A percentile compares a stretch with the other conserved stretches of the same genome.
Evolutionary conservation across 2,329 filamentous ascomycete species (phyloP).

Genomic region (Achaetomium macrosporum): DNA sequence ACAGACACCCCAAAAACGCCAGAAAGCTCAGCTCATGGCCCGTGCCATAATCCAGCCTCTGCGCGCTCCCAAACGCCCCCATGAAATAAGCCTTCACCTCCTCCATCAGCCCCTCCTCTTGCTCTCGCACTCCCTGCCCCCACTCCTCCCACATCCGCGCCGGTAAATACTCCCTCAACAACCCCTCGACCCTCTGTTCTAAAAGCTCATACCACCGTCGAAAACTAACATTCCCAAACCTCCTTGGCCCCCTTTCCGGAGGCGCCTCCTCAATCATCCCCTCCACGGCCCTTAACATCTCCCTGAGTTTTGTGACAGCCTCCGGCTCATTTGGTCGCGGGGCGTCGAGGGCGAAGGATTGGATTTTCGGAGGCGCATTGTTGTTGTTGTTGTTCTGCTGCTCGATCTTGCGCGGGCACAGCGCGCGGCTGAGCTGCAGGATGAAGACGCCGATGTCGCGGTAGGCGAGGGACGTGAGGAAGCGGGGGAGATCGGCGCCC

Average conservation of each 20-base stretch:
- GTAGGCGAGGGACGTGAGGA: constrained; percentile 77
- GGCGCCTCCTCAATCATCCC: constrained; percentile 70
- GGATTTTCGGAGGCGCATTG: constrained; percentile 15
- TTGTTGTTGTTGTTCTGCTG: neutral
- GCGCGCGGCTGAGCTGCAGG: constrained; percentile 79
- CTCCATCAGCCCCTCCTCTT: constrained; percentile 27
- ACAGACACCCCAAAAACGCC: constrained; percentile 82
- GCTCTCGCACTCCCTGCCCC: neutral
- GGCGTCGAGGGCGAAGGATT: constrained; percentile 43
- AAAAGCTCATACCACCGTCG: constrained; percentile 73
- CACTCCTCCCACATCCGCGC: constrained; percentile 12
- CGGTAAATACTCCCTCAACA: constrained; percentile 55
- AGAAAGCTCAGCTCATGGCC: constrained; percentile 94
- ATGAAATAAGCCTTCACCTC: constrained; percentile 77
- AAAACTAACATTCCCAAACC: constrained; percentile 91
- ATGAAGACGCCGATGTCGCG: constrained; percentile 81
- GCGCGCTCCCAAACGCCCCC: constrained; percentile 79
- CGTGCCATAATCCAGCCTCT: constrained; percentile 90
- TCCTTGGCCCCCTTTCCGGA: constrained; percentile 75
- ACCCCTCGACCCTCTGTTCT: constrained; percentile 48
- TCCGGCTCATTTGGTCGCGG: constrained; percentile 41
- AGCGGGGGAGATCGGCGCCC: constrained; percentile 71
- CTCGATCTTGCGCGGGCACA: constrained; percentile 61
- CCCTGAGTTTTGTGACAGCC: constrained; percentile 58
- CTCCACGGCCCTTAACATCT: constrained; percentile 59